Evolutionary conservation across 2,329 filamentous ascomycete species (phyloP), one percentile per base, ranked within the genome.

Genomic region (Fusarium sp.): DNA sequence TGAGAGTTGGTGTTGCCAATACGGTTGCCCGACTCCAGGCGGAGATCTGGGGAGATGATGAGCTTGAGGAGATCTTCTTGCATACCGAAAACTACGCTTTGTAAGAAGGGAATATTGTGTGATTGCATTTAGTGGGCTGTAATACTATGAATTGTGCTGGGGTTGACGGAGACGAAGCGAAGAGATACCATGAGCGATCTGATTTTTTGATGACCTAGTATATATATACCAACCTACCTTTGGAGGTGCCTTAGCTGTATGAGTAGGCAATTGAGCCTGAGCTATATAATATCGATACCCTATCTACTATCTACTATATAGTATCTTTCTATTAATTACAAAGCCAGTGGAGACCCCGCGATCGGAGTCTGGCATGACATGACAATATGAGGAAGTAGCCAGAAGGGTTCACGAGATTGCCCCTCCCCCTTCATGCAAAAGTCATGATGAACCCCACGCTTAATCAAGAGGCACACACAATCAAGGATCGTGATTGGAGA

Each of bases 81-180:
- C 96, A 98, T 85, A 94, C 95, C 7, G 96, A 98, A 86, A 98
- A 98, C 81, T 98, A 97, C 84, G 94, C 95, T 58, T 86, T 97
- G 71, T 97, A 76, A 42, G 38, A 61, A 58, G 44, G 16, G 19
- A 53, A 12, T 32, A 52, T 56, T 40, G 19, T 58, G 50, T 18
- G 30, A 33, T 50, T 61, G 16, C n/a, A 38, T 54, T 61, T 47
- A 42, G 30, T 40, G 47, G 35, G 46, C n/a, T 77, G 73, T 75
- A 75, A 68, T 76, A 74, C 43, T 78, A 78, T 50, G 60, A 21
- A 16, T 12, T 61, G 40, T 42, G 25, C 10, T 30, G 35, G 38
- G 33, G 15, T 60, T 32, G 44, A 40, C 18, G 33, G 37, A 58
- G 28, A 50, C n/a, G 46, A 44, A 69, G 43, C 64, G 65, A 72